Evolutionary conservation across 257 asterid genomes (phyloP).

Genomic region (Penstemon barbatus): DNA sequence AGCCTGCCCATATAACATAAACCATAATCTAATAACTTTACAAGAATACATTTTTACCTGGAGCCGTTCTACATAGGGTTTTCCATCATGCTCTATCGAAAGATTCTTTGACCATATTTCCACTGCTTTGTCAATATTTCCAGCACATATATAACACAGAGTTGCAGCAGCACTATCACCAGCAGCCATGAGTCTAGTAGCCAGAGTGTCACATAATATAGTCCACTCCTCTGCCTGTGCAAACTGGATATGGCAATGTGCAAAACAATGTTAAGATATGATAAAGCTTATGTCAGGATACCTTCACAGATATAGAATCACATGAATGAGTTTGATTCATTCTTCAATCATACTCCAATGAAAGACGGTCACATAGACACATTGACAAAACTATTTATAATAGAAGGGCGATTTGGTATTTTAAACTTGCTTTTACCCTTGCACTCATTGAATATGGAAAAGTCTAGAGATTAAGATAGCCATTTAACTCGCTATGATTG

Average conservation of each 20-base stretch:
- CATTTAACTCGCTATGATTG: neutral
- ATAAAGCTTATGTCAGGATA: neutral
- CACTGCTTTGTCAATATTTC: conserved; percentile 89
- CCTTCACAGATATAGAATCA: conserved; percentile 4
- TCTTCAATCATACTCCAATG: neutral
- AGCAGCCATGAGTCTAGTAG: conserved; percentile 84
- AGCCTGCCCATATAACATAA: conserved; percentile 19
- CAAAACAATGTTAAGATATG: conserved; percentile 17
- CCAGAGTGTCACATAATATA: conserved; percentile 78
- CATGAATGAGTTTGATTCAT: neutral
- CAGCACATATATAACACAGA: conserved; percentile 89
- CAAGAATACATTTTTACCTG: conserved; percentile 51
- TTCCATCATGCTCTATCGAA: conserved; percentile 66
- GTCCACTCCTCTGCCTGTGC: conserved; percentile 91
- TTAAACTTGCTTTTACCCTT: neutral
- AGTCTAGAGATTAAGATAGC: neutral
- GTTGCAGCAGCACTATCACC: conserved; percentile 84
- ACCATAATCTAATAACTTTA: conserved; percentile 15
- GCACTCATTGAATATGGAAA: neutral
- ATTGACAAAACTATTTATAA: neutral
- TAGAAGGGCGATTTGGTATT: conserved; percentile 4
- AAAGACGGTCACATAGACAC: neutral
- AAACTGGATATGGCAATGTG: conserved; percentile 51
- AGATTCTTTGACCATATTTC: conserved; percentile 91
- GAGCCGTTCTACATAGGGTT: conserved; percentile 77